phyloP scores from a whole-genome alignment of 2,329 filamentous ascomycete genomes.

The Pleurostoma richardsiae region DNA sequence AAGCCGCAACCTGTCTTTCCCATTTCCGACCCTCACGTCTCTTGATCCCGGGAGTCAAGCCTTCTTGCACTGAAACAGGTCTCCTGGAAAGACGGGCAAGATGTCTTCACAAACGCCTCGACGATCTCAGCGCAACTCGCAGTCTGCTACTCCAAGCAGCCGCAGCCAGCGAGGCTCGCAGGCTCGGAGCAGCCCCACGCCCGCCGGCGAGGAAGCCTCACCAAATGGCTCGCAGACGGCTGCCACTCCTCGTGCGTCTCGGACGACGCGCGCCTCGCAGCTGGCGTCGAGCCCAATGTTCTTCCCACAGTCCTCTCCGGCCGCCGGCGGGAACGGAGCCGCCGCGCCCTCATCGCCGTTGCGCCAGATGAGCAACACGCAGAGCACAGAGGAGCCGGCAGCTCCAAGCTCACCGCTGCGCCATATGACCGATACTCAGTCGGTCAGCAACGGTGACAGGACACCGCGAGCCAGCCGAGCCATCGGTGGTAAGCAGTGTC shows the following conservation, averaged over 20 bases:
- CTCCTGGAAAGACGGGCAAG: slow-evolving; percentile 9
- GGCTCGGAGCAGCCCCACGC: slow-evolving; percentile 22
- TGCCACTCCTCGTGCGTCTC: slow-evolving; percentile 42
- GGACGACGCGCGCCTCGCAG: slow-evolving; percentile 38
- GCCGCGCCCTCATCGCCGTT: slow-evolving; percentile 45
- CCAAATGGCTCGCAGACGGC: slow-evolving; percentile 5
- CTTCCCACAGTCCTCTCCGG: slow-evolving; percentile 51
- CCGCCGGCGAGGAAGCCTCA: slow-evolving; percentile 6
- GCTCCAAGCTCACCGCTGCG: slow-evolving; percentile 55
- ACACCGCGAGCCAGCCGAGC: slow-evolving; percentile 65
- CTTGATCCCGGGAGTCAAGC: too few species aligned
- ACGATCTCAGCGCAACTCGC: slow-evolving; percentile 47
- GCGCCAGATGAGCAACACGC: slow-evolving; percentile 51
- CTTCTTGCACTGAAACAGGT: too few species aligned
- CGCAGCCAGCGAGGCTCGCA: slow-evolving; percentile 22
- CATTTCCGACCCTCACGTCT: too few species aligned
- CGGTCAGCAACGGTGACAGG: slow-evolving; percentile 52
- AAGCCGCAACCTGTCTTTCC: too few species aligned
- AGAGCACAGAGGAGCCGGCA: slow-evolving; percentile 38
- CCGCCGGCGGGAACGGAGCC: slow-evolving; percentile 23
- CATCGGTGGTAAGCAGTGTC: slow-evolving; percentile 53
- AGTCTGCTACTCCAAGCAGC: slow-evolving; percentile 40
- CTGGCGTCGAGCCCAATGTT: slow-evolving; percentile 77
- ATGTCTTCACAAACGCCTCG: slow-evolving; percentile 61
- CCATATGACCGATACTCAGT: slow-evolving; percentile 54